A percentile compares a stretch with the other conserved stretches of the same genome.
Evolutionary conservation across 306 rosid species (phyloP).

Genomic region (Begonia masoniana): DNA sequence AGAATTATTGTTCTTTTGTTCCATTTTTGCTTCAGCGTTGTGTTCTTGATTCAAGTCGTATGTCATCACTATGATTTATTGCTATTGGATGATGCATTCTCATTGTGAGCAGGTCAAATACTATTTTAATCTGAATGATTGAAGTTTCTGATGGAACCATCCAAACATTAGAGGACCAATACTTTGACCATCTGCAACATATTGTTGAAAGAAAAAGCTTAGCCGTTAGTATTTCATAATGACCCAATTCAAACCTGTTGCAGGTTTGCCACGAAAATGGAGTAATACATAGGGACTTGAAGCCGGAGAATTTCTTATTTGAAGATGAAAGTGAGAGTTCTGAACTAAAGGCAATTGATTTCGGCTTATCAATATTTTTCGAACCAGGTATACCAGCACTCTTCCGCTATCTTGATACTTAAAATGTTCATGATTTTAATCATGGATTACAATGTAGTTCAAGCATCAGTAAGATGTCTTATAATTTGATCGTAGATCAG

Average conservation of each 20-base stretch:
- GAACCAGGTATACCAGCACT: conserved; percentile 26
- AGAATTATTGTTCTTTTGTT: neutral
- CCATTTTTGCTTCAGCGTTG: neutral
- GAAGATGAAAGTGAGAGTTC: conserved; percentile 47
- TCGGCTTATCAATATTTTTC: conserved; percentile 78
- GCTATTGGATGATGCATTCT: no score
- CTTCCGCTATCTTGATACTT: neutral
- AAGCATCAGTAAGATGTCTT: neutral
- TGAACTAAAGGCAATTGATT: conserved; percentile 71
- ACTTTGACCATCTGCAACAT: neutral
- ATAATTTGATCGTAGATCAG: conserved; percentile 39
- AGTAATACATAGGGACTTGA: conserved; percentile 83
- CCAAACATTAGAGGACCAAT: neutral
- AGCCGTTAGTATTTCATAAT: neutral
- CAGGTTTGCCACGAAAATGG: conserved; percentile 79
- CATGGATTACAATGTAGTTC: no score
- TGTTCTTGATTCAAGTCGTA: no score
- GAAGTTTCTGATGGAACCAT: no score
- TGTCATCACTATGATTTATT: no score
- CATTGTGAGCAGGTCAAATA: no score
- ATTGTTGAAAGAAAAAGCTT: neutral
- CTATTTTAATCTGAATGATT: no score
- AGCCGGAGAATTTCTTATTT: conserved; percentile 89
- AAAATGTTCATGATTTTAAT: neutral
- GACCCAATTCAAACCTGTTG: conserved; percentile 5